These are phyloP conservation scores for Tuber magnatum DNA, from an alignment of 495 filamentous ascomycete genomes.

Conservation along the genomic window DNA sequence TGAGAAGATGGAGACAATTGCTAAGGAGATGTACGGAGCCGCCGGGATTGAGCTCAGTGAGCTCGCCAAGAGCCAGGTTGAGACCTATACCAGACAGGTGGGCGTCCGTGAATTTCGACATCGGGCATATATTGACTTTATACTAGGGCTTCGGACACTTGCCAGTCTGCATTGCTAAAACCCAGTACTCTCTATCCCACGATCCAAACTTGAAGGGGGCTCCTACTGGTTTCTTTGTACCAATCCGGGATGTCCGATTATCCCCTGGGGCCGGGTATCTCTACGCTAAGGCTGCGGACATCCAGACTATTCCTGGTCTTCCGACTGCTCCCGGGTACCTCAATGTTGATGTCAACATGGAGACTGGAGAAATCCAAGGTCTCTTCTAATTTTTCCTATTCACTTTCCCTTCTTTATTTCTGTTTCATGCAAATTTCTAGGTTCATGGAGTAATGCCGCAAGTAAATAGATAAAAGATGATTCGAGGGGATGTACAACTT, in stretches of 20 bases:
- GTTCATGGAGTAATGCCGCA: not conserved
- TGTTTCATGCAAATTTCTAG: conserved; percentile 14
- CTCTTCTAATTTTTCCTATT: conserved; percentile 58
- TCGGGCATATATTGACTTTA: conserved; percentile 91
- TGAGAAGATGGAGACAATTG: conserved; percentile 86
- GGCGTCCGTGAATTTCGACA: conserved; percentile 44
- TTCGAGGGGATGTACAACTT: conserved; percentile 17
- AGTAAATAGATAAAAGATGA: not conserved
- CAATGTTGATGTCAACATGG: conserved; percentile 82
- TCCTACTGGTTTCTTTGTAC: conserved; percentile 91
- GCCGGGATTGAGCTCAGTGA: conserved; percentile 87
- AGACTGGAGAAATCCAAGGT: conserved; percentile 93
- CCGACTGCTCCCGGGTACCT: conserved; percentile 93
- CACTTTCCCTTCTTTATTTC: conserved; percentile 17
- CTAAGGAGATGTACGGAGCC: conserved; percentile 87
- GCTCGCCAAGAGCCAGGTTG: conserved; percentile 88
- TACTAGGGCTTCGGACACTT: conserved; percentile 53
- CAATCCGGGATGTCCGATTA: conserved; percentile 87
- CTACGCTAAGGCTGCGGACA: conserved; percentile 92
- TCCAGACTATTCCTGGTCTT: conserved; percentile 94
- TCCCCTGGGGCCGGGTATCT: conserved; percentile 80
- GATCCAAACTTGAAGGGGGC: conserved; percentile 91
- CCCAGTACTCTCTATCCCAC: conserved; percentile 93
- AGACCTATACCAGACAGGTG: conserved; percentile 81
- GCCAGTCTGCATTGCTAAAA: conserved; percentile 43